Evolutionary conservation across 164 flowering plant genomes (phyloP).

Genomic region (Annona cherimola): DNA sequence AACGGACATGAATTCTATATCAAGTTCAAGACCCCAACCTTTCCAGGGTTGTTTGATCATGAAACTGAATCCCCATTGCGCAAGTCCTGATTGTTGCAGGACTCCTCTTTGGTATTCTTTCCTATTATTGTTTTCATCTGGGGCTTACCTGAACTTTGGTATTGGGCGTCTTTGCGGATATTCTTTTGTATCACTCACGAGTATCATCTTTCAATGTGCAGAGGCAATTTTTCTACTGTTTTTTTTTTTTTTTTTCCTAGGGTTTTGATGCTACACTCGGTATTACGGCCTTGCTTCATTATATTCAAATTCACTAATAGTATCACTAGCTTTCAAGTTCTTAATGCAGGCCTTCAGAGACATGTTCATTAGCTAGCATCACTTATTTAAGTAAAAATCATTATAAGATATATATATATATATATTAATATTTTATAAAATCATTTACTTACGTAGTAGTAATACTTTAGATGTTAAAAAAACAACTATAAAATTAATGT

Average conservation of each 20-base stretch:
- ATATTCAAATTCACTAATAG: not conserved
- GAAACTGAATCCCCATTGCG: too few relatives aligned
- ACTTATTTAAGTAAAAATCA: too few relatives aligned
- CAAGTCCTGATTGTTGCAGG: not conserved
- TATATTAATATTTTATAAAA: too few relatives aligned
- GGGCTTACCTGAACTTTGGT: not conserved
- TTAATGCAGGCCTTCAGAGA: constrained; percentile 51
- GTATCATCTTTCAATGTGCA: not conserved
- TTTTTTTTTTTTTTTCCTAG: too few relatives aligned
- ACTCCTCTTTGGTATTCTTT: not conserved
- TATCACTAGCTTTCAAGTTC: not conserved
- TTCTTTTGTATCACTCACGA: too few relatives aligned
- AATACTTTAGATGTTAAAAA: too few relatives aligned
- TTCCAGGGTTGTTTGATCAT: too few relatives aligned
- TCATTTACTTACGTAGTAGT: too few relatives aligned
- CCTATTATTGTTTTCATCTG: not conserved
- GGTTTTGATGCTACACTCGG: not conserved
- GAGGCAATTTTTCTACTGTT: not conserved
- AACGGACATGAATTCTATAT: too few relatives aligned
- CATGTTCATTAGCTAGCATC: constrained; percentile 70
- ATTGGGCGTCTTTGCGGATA: not conserved
- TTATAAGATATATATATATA: too few relatives aligned
- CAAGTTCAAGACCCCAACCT: too few relatives aligned
- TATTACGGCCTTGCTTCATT: not conserved
- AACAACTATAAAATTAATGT: too few relatives aligned